Conservation (phyloP, 2,329 filamentous ascomycete genomes). For the Aspergillus costaricaensis region DNA sequence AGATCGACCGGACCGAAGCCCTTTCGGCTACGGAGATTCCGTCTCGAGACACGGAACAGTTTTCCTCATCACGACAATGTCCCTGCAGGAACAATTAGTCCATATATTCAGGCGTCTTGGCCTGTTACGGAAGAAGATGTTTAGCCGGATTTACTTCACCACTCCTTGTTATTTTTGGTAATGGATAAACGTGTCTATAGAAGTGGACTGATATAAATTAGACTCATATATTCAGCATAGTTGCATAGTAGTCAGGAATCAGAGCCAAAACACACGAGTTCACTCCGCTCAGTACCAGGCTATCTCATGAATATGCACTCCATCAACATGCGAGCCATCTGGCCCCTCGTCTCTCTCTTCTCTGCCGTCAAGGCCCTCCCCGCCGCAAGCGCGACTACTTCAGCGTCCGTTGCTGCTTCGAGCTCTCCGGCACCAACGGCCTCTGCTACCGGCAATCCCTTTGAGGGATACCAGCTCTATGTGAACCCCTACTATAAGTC, state of each 20-base stretch:
- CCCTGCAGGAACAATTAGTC: background rate
- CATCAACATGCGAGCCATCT: slow-evolving; percentile 24
- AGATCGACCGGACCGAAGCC: slow-evolving; percentile 16
- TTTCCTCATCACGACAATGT: background rate
- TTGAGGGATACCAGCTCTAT: slow-evolving; percentile 53
- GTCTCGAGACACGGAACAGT: slow-evolving; percentile 1
- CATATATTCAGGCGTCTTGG: background rate
- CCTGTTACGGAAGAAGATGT: background rate
- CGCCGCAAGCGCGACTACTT: slow-evolving; percentile 18
- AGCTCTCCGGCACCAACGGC: slow-evolving; percentile 22
- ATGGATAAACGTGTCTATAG: background rate
- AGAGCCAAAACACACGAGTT: no score
- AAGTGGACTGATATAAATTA: slow-evolving; percentile 1
- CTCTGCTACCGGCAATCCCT: slow-evolving; percentile 52
- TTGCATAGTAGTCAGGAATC: no score
- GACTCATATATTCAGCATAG: background rate
- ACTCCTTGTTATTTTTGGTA: slow-evolving; percentile 18
- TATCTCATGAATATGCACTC: slow-evolving; percentile 9
- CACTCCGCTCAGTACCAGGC: no score
- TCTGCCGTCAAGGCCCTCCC: slow-evolving; percentile 22
- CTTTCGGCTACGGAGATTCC: slow-evolving; percentile 19
- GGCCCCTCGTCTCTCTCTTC: slow-evolving; percentile 22
- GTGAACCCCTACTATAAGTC: slow-evolving; percentile 57
- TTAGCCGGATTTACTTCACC: slow-evolving; percentile 3
- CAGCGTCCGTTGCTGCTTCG: slow-evolving; percentile 17